These are phyloP conservation scores for Arthrobotrys megalospora DNA, from an alignment of 2,329 filamentous ascomycete genomes.

Conservation along the genomic window DNA sequence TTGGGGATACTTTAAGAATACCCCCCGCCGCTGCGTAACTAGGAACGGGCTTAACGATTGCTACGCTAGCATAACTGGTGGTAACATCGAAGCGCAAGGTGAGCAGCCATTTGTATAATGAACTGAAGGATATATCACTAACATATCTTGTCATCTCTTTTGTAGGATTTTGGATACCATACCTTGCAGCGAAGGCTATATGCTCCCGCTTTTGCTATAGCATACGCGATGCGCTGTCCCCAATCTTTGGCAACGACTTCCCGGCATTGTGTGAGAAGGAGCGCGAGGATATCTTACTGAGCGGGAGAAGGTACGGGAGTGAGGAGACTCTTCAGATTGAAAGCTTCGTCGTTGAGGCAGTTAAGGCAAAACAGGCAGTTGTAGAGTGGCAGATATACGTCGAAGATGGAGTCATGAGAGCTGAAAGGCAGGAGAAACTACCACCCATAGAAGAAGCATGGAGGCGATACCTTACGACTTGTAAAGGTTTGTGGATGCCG, in stretches of 20 bases:
- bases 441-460: slow-evolving; percentile 38
- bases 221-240: slow-evolving; percentile 88
- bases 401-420: slow-evolving; percentile 41
- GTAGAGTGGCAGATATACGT: slow-evolving; percentile 57
- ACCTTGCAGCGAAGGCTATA: slow-evolving; percentile 84
- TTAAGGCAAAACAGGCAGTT: slow-evolving; percentile 62
- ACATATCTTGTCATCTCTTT: background rate
- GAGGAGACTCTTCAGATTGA: slow-evolving; percentile 50
- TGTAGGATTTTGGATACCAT: slow-evolving; percentile 99
- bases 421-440: slow-evolving; percentile 41
- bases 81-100: slow-evolving; percentile 91
- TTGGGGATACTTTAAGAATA: slow-evolving; percentile 74
- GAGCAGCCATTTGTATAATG: slow-evolving; percentile 64
- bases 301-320: slow-evolving; percentile 30
- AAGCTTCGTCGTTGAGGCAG: slow-evolving; percentile 35
- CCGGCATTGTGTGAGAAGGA: slow-evolving; percentile 75
- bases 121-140: background rate
- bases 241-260: slow-evolving; percentile 89
- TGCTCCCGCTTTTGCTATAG: slow-evolving; percentile 90
- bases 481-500: slow-evolving; percentile 38
- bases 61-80: slow-evolving; percentile 93
- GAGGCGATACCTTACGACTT: slow-evolving; percentile 35
- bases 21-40: slow-evolving; percentile 77
- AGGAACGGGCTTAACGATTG: slow-evolving; percentile 84
- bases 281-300: slow-evolving; percentile 17